Evolutionary conservation across 345 rosid species (phyloP), one percentile per base, ranked within the genome.

Genomic region (Corchorus olitorius): DNA sequence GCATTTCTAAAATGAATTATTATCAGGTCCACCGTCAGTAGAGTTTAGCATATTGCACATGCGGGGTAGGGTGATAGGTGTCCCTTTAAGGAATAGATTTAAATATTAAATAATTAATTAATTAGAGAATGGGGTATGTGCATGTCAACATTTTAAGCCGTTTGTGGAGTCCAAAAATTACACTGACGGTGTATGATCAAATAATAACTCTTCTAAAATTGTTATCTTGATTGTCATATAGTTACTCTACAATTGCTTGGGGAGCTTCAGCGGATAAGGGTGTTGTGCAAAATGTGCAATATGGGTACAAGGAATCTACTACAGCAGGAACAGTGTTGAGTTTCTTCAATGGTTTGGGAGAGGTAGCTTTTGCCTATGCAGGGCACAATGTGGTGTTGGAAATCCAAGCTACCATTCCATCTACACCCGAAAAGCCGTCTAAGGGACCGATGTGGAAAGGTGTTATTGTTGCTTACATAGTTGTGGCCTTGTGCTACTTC

Each of bases 161-260:
- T n/a, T n/a, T n/a, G n/a, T n/a, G n/a, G n/a, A n/a, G n/a, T n/a
- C n/a, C n/a, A n/a, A n/a, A n/a, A n/a, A n/a, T n/a, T n/a, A n/a
- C n/a, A n/a, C n/a, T n/a, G n/a, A n/a, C n/a, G n/a, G n/a, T n/a
- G n/a, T n/a, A n/a, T n/a, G n/a, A n/a, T n/a, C n/a, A n/a, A n/a
- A n/a, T n/a, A n/a, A n/a, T n/a, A n/a, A n/a, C n/a, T n/a, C n/a
- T n/a, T n/a, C n/a, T n/a, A n/a, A n/a, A n/a, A n/a, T 27, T 4
- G 16, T 11, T 22, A 59, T 56, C 72, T 64, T 13, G 9, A 19
- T 62, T 71, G 13, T 41, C 43, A 34, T 72, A 14, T 79, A 91
- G 97, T 80, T 92, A 92, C 84, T 92, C 97, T 35, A 90, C 94
- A 2, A 90, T 92, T 43, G 94, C 94, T 12, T 92, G 97, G 94